Percentiles rank a stretch among this genome's conserved stretches.
phyloP scores from a whole-genome alignment of 1,139 yeast genomes.

The Pichia sp. region DNA sequence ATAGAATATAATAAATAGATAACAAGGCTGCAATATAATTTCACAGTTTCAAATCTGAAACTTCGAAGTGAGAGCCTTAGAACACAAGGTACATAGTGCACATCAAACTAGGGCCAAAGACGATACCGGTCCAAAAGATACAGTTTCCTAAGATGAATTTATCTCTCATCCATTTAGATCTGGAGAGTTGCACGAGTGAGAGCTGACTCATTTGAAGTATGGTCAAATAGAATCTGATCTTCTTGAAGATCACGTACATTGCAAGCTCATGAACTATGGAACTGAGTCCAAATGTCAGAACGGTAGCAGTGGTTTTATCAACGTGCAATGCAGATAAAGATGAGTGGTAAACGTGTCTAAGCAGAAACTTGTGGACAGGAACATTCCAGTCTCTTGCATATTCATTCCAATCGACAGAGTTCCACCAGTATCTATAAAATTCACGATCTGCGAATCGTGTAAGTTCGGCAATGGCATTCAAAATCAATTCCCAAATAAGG shows the following conservation, averaged over 20 bases:
- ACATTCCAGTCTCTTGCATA: constrained; percentile 92
- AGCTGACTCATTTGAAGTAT: constrained; percentile 79
- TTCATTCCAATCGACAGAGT: constrained; percentile 88
- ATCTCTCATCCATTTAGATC: constrained; percentile 44
- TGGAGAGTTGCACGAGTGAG: constrained; percentile 52
- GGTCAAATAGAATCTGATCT: constrained; percentile 72
- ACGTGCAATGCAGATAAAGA: constrained; percentile 71
- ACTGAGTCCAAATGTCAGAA: constrained; percentile 76
- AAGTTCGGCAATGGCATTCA: constrained; percentile 84
- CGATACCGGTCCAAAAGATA: constrained; percentile 88
- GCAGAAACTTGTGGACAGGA: constrained; percentile 86
- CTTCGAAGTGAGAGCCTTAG: no score
- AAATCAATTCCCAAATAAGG: constrained; percentile 89
- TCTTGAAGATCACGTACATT: constrained; percentile 82
- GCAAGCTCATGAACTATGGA: constrained; percentile 84
- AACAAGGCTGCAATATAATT: not conserved
- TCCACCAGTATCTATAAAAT: constrained; percentile 98
- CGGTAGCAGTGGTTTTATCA: constrained; percentile 59
- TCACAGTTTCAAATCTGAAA: no score
- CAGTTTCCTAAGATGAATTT: constrained; percentile 65
- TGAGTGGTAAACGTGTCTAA: constrained; percentile 92
- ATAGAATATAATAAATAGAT: not conserved
- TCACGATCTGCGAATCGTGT: constrained; percentile 83
- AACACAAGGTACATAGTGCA: constrained; percentile 80
- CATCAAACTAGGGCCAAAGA: constrained; percentile 83